Conservation (phyloP, 345 rosid genomes). For the Citrus australasica region DNA sequence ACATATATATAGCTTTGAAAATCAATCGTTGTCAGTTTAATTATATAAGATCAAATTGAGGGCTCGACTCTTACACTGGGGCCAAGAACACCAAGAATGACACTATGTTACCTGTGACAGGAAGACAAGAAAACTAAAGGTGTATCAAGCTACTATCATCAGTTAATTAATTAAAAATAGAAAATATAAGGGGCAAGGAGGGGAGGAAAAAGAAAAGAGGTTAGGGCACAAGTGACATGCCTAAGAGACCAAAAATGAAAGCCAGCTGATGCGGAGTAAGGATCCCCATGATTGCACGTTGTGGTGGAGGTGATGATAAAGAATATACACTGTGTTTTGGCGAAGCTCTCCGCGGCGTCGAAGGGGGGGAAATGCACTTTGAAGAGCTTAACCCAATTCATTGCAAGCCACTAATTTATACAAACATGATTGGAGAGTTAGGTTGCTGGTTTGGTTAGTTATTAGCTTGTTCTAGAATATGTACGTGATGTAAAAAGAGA, state of each 20-base stretch:
- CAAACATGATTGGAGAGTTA: background rate
- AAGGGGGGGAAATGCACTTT: background rate
- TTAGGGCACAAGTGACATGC: conserved; percentile 23
- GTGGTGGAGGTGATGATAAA: background rate
- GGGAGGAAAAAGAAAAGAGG: no score
- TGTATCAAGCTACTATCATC: background rate
- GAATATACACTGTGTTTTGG: background rate
- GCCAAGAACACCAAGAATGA: conserved; percentile 69
- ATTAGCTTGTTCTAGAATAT: no score
- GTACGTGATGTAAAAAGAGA: background rate
- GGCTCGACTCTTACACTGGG: conserved; percentile 54
- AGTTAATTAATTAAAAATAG: no score
- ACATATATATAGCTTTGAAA: no score
- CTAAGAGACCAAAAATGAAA: conserved; percentile 64
- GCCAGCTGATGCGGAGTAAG: conserved; percentile 35
- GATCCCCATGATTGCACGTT: conserved; percentile 26
- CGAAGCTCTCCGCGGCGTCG: background rate
- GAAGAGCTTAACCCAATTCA: background rate
- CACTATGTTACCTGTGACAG: conserved; percentile 62
- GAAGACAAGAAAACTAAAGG: background rate
- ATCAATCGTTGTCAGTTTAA: no score
- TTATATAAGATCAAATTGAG: no score
- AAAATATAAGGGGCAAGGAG: no score
- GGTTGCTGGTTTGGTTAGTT: background rate
- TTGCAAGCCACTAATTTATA: background rate